Evolutionary conservation across 257 asterid genomes (phyloP).

Genomic region (Ballota nigra): DNA sequence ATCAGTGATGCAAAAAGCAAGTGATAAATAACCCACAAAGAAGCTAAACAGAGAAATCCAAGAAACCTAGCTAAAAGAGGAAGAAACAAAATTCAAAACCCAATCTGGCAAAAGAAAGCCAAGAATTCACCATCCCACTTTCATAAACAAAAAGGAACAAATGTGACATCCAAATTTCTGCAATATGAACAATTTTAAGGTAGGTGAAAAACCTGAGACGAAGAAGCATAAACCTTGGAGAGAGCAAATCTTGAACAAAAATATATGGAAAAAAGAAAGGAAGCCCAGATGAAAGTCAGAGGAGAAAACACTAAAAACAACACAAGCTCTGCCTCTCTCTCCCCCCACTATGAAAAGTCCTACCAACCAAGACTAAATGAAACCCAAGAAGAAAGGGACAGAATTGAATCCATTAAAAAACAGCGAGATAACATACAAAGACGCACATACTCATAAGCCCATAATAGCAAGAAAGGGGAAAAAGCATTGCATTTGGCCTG

Average conservation of each 20-base stretch:
- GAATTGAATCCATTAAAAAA: conserved; percentile 21
- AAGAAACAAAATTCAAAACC: background rate
- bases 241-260: conserved; percentile 13
- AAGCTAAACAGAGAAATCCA: background rate
- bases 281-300: conserved; percentile 28
- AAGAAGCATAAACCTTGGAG: conserved; percentile 12
- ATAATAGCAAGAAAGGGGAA: conserved; percentile 13
- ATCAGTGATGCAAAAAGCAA: background rate
- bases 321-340: conserved; percentile 14
- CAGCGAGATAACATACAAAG: conserved; percentile 7
- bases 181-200: background rate
- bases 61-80: background rate
- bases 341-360: conserved; percentile 26
- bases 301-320: conserved; percentile 24
- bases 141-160: background rate
- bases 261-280: background rate
- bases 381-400: conserved; percentile 38
- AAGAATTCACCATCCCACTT: background rate
- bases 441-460: conserved; percentile 24
- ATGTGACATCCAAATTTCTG: background rate
- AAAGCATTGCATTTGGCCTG: conserved; percentile 3
- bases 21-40: background rate
- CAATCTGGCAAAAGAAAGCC: conserved; percentile 9
- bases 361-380: conserved; percentile 29
- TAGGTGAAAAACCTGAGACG: conserved; percentile 31